phyloP scores from a whole-genome alignment of 1,284 basidiomycete genomes.

The Xerocomus cyaneibrunnescens region DNA sequence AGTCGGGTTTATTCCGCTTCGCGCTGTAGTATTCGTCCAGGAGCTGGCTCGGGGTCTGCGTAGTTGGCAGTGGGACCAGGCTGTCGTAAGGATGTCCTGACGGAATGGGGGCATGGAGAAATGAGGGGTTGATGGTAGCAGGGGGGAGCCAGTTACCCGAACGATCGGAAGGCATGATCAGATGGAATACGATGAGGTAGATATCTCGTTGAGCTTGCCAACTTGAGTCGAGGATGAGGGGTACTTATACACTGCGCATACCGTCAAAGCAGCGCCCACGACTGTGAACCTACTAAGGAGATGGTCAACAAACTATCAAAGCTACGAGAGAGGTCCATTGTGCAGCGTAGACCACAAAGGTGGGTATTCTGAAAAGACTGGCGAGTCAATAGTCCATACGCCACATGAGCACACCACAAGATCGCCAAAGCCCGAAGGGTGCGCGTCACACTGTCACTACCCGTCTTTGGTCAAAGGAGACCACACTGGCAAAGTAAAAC shows the following conservation, averaged over 20 bases:
- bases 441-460: neutral
- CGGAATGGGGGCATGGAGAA: constrained; percentile 7
- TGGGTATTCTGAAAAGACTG: neutral
- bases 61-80: neutral
- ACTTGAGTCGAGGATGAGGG: neutral
- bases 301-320: constrained; percentile 5
- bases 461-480: neutral
- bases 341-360: constrained; percentile 3
- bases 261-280: constrained; percentile 12
- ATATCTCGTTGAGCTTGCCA: neutral
- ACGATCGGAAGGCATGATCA: constrained; percentile 1
- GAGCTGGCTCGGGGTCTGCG: constrained; percentile 2
- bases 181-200: neutral
- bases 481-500: neutral
- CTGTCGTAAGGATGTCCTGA: neutral
- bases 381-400: constrained; percentile 6
- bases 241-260: neutral
- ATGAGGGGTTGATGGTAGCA: neutral
- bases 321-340: constrained; percentile 1
- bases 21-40: neutral
- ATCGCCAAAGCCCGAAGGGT: neutral
- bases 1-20: neutral
- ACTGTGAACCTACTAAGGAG: neutral
- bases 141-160: constrained; percentile 2
- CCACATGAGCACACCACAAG: neutral